These are phyloP conservation scores for Apiospora koreana DNA, from an alignment of 2,329 filamentous ascomycete genomes.

Conservation along the genomic window DNA sequence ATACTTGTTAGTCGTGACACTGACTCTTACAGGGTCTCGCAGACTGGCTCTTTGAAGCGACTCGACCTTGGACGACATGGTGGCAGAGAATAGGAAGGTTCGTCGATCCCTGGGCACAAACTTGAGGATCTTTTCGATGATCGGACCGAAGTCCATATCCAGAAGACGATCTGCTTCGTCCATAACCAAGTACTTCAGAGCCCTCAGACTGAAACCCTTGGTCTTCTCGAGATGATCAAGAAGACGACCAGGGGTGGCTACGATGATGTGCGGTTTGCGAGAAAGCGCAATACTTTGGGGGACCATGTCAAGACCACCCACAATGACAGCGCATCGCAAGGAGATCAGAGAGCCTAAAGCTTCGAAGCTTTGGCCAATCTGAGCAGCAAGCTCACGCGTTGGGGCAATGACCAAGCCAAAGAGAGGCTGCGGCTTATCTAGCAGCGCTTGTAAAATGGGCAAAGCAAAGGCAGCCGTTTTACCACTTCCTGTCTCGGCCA, in stretches of 20 bases:
- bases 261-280: constrained; percentile 94
- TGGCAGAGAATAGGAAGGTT: constrained; percentile 85
- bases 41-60: constrained; percentile 87
- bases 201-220: constrained; percentile 85
- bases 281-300: constrained; percentile 85
- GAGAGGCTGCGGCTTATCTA: constrained; percentile 82
- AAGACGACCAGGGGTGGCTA: constrained; percentile 86
- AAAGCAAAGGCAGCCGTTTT: constrained; percentile 96
- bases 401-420: constrained; percentile 92
- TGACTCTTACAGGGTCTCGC: constrained; percentile 79
- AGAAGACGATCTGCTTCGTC: constrained; percentile 91
- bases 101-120: constrained; percentile 68
- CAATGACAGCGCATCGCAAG: constrained; percentile 82
- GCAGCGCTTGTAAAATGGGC: constrained; percentile 86
- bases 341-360: constrained; percentile 84
- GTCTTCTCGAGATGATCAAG: constrained; percentile 95
- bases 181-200: constrained; percentile 87
- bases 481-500: constrained; percentile 93
- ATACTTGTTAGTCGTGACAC: constrained; percentile 80
- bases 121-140: constrained; percentile 74
- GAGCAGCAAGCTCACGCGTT: constrained; percentile 88
- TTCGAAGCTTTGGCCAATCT: constrained; percentile 87
- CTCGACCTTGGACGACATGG: constrained; percentile 89
- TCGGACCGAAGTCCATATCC: constrained; percentile 81
- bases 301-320: constrained; percentile 96